A percentile compares a stretch with the other conserved stretches of the same genome.
phyloP scores from a whole-genome alignment of 768 basidiomycete genomes.

The Psilocybe cyanescens region DNA sequence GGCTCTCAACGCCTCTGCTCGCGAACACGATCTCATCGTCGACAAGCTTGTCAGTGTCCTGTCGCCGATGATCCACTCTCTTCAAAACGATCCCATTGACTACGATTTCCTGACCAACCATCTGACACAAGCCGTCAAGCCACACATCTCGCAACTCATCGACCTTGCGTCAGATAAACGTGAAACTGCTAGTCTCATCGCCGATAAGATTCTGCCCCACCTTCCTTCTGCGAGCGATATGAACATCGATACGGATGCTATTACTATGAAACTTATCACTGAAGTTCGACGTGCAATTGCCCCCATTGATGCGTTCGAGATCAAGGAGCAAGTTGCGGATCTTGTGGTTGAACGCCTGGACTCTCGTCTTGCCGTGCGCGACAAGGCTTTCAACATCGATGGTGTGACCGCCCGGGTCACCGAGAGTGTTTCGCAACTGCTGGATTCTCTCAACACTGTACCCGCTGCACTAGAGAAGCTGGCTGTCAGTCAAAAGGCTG shows the following conservation, averaged over 20 bases:
- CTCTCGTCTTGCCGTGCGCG: constrained; percentile 77
- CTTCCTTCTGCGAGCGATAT: constrained; percentile 48
- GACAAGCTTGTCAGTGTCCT: constrained; percentile 63
- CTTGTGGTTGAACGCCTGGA: constrained; percentile 86
- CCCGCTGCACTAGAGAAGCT: constrained; percentile 43
- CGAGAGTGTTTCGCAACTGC: constrained; percentile 48
- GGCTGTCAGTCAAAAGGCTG: constrained; percentile 43
- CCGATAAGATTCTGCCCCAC: constrained; percentile 71
- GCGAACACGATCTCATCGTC: constrained; percentile 63
- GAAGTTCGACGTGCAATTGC: constrained; percentile 76
- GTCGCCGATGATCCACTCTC: constrained; percentile 60
- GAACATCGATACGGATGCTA: constrained; percentile 53
- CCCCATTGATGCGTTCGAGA: constrained; percentile 82
- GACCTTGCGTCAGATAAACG: constrained; percentile 89
- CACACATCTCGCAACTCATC: constrained; percentile 86
- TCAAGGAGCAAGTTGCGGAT: constrained; percentile 89
- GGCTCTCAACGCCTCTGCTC: constrained; percentile 45
- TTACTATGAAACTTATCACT: constrained; percentile 61
- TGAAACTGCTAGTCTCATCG: constrained; percentile 83
- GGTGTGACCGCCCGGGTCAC: constrained; percentile 56
- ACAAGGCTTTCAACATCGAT: constrained; percentile 70
- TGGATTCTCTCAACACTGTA: constrained; percentile 35
- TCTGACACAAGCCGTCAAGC: constrained; percentile 85
- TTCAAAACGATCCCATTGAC: constrained; percentile 72
- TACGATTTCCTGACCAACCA: constrained; percentile 77